A percentile compares a stretch with the other conserved stretches of the same genome.
phyloP scores from a whole-genome alignment of 192 early-diverging fungal species.

The Backusella tarrabulga region DNA sequence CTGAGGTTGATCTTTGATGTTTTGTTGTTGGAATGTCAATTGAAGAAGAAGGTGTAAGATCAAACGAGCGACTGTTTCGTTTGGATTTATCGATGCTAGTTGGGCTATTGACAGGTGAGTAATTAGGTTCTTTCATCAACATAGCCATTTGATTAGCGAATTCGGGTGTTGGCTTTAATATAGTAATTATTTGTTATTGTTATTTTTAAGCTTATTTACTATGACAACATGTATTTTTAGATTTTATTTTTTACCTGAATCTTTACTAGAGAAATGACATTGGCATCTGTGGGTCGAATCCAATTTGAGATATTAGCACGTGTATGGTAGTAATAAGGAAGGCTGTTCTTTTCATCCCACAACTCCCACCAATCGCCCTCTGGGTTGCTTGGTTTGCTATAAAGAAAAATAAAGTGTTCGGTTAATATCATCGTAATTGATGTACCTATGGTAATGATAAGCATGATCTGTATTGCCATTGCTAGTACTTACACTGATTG shows the following conservation, averaged over 20 bases:
- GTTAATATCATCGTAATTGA: not conserved
- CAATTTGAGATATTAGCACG: constrained; percentile 86
- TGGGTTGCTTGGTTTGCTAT: constrained; percentile 68
- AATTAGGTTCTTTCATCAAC: constrained; percentile 10
- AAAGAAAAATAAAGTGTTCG: constrained; percentile 2
- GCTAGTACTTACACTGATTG: constrained; percentile 60
- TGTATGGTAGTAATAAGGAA: constrained; percentile 95
- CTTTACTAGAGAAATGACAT: constrained; percentile 70
- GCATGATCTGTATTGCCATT: not conserved
- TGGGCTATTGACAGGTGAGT: not conserved
- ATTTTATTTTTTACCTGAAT: constrained; percentile 54
- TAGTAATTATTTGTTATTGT: not conserved
- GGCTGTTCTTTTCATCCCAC: constrained; percentile 77
- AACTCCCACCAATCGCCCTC: constrained; percentile 97
- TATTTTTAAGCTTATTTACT: not conserved
- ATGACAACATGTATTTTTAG: constrained; percentile 5
- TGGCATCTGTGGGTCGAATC: constrained; percentile 69
- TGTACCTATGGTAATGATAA: not conserved
- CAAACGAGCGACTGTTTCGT: constrained; percentile 13
- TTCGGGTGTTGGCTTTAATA: not conserved
- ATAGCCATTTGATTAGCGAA: not conserved
- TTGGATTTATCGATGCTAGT: constrained; percentile 3
- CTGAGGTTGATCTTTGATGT: constrained; percentile 11
- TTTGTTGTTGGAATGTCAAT: not conserved
- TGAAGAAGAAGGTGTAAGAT: constrained; percentile 1